Evolutionary conservation across 2,329 filamentous ascomycete genomes (phyloP), one percentile per base, ranked within the genome.

Genomic region (Penicillium sp.): DNA sequence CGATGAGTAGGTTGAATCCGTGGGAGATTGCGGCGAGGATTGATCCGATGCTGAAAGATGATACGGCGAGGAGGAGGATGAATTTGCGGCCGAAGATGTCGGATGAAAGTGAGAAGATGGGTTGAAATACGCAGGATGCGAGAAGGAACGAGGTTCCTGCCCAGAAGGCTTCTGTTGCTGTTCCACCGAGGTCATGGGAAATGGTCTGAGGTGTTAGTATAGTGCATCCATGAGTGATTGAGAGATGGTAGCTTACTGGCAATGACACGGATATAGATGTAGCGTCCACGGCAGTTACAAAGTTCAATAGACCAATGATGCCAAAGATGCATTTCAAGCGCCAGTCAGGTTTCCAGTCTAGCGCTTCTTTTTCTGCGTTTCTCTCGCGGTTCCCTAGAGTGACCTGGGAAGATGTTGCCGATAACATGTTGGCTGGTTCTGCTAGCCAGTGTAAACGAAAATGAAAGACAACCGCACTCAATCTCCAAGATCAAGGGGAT

Each of bases 1-100:
- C 77, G 14, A 88, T 83, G 2, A 89, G 72, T 65, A 80, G 78
- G 27, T 61, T 65, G 1, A 57, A 62, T 1, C 29, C 53, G 8
- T 56, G 46, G 3, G 60, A 26, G 31, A 58, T 45, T 11, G 54
- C 55, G 13, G 52, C 54, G 1, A 60, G 53, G n/a, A 60, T 58
- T 1, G 60, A 58, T 14, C 57, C 59, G 19, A 59, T 11, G 4
- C 54, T 55, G 31, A 62, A 59, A 5, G 47, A 13, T 6, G 29
- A 10, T 3, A 59, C 57, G 14, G 59, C 50, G 5, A 44, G 5
- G 13, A 58, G 39, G 8, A 61, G 52, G 16, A 55, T 47, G 13
- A 8, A 16, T 44, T 62, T 62, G 8, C 60, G 57, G 26, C 57
- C 57, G 27, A 62, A 60, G 25, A 58, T 58, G 19, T 62, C 54